phyloP scores from a whole-genome alignment of 345 rosid genomes.

The Linum trigynum region DNA sequence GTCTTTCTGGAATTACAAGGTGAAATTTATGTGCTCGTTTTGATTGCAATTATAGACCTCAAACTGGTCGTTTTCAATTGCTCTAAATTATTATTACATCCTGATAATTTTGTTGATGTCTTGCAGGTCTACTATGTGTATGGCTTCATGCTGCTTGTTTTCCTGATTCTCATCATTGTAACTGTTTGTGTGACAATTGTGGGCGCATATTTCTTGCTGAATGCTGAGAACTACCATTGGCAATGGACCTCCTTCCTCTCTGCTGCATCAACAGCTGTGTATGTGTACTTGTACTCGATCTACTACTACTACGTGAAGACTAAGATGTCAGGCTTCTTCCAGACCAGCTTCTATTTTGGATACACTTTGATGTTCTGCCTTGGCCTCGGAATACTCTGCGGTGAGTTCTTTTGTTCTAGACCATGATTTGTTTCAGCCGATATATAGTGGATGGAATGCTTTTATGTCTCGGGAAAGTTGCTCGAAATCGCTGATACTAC shows the following conservation, averaged over 20 bases:
- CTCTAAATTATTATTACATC: background rate
- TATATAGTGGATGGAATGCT: background rate
- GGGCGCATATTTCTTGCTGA: slow-evolving; percentile 84
- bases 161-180: slow-evolving; percentile 75
- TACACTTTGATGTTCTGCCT: slow-evolving; percentile 96
- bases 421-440: background rate
- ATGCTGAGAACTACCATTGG: slow-evolving; percentile 97
- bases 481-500: too few species aligned
- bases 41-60: background rate
- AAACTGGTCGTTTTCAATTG: background rate
- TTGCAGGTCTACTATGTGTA: slow-evolving; percentile 85
- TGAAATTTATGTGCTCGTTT: slow-evolving; percentile 16
- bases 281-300: slow-evolving; percentile 82
- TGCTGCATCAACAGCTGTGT: slow-evolving; percentile 90
- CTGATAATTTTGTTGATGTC: slow-evolving; percentile 4
- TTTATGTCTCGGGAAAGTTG: background rate
- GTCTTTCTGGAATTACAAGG: slow-evolving; percentile 98
- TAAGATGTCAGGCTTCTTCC: slow-evolving; percentile 95
- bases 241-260: slow-evolving; percentile 96
- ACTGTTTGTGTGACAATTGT: slow-evolving; percentile 87
- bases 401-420: slow-evolving; percentile 33
- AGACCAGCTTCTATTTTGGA: slow-evolving; percentile 94
- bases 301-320: slow-evolving; percentile 87
- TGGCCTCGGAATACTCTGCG: slow-evolving; percentile 87
- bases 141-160: slow-evolving; percentile 85